Evolutionary conservation across 2,329 filamentous ascomycete genomes (phyloP), one percentile per base, ranked within the genome.

Genomic region (Aphanoascus verrucosus): DNA sequence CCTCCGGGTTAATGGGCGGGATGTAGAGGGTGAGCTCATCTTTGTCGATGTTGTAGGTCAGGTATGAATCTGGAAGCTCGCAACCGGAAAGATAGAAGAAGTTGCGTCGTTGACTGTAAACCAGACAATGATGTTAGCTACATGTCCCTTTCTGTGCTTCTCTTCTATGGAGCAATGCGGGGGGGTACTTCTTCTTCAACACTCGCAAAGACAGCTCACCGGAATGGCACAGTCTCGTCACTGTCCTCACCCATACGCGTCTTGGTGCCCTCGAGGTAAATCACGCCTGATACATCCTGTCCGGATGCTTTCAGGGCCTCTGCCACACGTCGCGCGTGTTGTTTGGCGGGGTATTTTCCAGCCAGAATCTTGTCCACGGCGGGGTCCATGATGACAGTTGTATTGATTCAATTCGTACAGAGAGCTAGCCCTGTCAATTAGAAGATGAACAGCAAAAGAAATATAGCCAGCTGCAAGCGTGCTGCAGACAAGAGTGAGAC

Each of bases 61-160:
- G 79, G 66, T 84, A 83, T 63, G 85, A 85, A 69, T 96, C 89
- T 55, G 90, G 80, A 31, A 94, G 77, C 57, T 83, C 78, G 65
- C 83, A 94, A 61, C 93, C 93, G 20, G 88, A 91, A 43, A 97
- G 77, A 71, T 98, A 98, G 79, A 86, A 96, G 74, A 98, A 98
- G 69, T 83, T 87, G 53, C 93, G 84, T 58, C 90, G 86, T 72
- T 96, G 90, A 59, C 41, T 52, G 50, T 12, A 47, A 23, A 34
- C 37, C 31, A 20, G 17, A 43, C 35, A 56, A 20, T 8, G 38
- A 31, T 17, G 23, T 28, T 28, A 28, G 23, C 23, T 7, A 7
- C 23, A 7, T 28, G 23, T 28, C 23, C 3, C 7, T 28, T 9
- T 43, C 14, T 41, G 17, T 14, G 28, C 19, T 9, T 31, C 6